Evolutionary conservation across 2,329 filamentous ascomycete genomes (phyloP), one percentile per base, ranked within the genome.

Genomic region (Harringtonia lauricola): DNA sequence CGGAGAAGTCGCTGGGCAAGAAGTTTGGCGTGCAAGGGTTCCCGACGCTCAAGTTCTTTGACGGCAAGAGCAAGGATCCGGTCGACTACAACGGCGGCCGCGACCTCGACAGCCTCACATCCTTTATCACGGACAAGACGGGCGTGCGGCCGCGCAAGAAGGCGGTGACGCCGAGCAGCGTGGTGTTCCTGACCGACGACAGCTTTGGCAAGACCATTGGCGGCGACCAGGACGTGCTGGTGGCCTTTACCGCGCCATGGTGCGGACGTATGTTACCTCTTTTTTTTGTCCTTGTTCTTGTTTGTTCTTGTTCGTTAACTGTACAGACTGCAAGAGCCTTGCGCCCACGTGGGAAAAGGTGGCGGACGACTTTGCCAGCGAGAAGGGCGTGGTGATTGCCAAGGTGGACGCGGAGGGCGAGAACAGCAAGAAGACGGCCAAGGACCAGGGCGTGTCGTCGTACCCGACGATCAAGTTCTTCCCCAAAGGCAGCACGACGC

Each of bases 401-500:
- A 96, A 98, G 72, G 83, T 98, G 49, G 90, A 98, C 60, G 89
- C 87, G 58, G 90, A 98, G 67, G 79, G 83, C 26, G 80, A 86
- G 55, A 48, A 86, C 64, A 79, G 83, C 64, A 95, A 95, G 68
- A 75, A 76, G 36, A 79, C 81, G 40, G 82, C 88, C 41, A 65
- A 78, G 59, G 79, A 81, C 41, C 81, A 92, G 59, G 86, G 81
- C 48, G 78, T 98, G 53, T 75, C 74, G 44, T 86, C 83, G 30
- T 98, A 94, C 74, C 92, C 92, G 40, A 98, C 92, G 50, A 95
- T 98, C 72, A 95, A 95, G 71, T 98, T 83, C 77, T 98, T 95
- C 76, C 77, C 87, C 54, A 84, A 83, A 62, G 89, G 88, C 54
- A 85, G 80, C 59, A 84, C 75, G 51, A 79, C 83, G 58, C 64